These are phyloP conservation scores for Hypoxylon rubiginosum DNA, from an alignment of 2,329 filamentous ascomycete species.

Conservation along the genomic window DNA sequence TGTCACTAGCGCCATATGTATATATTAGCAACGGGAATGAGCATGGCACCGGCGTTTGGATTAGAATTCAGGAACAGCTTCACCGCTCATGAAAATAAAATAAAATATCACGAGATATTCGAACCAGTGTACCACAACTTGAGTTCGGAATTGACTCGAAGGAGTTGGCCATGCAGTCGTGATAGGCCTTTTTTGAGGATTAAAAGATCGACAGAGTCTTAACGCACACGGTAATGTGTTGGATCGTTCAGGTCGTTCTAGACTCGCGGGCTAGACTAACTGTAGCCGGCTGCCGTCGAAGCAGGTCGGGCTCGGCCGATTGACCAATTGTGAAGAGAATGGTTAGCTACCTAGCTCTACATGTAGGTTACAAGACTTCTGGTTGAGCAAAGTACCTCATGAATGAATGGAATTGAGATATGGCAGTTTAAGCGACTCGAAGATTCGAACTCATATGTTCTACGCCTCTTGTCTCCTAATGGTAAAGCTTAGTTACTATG, in stretches of 20 bases:
- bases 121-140: too few species aligned
- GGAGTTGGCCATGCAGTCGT: background rate
- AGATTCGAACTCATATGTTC: background rate
- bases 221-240: slow-evolving; percentile 12
- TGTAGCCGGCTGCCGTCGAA: slow-evolving; percentile 11
- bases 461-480: background rate
- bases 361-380: background rate
- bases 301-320: slow-evolving; percentile 30
- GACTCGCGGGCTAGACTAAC: slow-evolving; percentile 31
- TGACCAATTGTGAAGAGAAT: slow-evolving; percentile 21
- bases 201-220: slow-evolving; percentile 18
- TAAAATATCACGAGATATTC: slow-evolving; percentile 16
- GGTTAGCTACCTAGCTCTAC: too few species aligned
- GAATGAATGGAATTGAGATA: background rate
- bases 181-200: slow-evolving; percentile 13
- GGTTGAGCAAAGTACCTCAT: background rate
- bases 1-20: background rate
- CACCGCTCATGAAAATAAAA: slow-evolving; percentile 36
- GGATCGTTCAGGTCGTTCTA: slow-evolving; percentile 38
- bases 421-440: background rate
- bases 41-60: slow-evolving; percentile 25
- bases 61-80: slow-evolving; percentile 34
- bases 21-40: slow-evolving; percentile 9
- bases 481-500: background rate
- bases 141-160: slow-evolving; percentile 1